Base-by-base conservation (phyloP, 768 basidiomycete species). In the Lentinus tigrinus region DNA sequence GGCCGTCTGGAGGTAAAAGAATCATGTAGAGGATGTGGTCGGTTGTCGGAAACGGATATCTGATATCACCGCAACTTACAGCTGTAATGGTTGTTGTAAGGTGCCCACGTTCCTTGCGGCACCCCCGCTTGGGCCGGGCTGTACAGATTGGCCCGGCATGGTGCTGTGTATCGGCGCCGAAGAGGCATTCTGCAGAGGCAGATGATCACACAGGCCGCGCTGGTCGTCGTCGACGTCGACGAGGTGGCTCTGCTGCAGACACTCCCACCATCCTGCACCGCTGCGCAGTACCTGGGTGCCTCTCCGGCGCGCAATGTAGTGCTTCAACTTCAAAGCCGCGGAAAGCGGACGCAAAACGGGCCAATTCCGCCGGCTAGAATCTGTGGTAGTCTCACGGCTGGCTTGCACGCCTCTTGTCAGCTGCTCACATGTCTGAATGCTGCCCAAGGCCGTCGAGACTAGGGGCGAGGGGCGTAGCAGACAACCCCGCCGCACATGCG, bases 1-100 rank as follows among this genome's bases (percentile, higher is more conserved):
- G 48, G 24, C 57, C 61, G 54, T 62, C 61, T 62, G 61, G 61
- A 23, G 57, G 57, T 21, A 58, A 48, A 54, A 62, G 54, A 44
- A 62, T 58, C 61, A 62, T 62, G 57, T 53, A 56, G 53, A 39
- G 47, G 47, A 47, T 43, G 27, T n/a, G 51, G 48, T 24, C 36
- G 58, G 53, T 8, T n/a, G 47, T 19, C 48, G 21, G 51, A 24
- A 28, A 26, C 31, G 31, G 24, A 34, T 44, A 49, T 44, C 52
- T 52, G 55, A 53, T 56, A 40, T 47, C 43, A 28, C 8, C 36
- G 55, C 13, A 40, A 56, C 55, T 50, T 37, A 50, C 53, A 39
- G 50, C 44, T 46, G 51, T 40, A 54, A 27, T 56, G 54, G 54
- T 23, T 53, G 46, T 28, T 48, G 46, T 43, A 44, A 36, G 55